These are phyloP conservation scores for Prunus fruticosa DNA, from an alignment of 306 rosid genomes.

Conservation along the genomic window DNA sequence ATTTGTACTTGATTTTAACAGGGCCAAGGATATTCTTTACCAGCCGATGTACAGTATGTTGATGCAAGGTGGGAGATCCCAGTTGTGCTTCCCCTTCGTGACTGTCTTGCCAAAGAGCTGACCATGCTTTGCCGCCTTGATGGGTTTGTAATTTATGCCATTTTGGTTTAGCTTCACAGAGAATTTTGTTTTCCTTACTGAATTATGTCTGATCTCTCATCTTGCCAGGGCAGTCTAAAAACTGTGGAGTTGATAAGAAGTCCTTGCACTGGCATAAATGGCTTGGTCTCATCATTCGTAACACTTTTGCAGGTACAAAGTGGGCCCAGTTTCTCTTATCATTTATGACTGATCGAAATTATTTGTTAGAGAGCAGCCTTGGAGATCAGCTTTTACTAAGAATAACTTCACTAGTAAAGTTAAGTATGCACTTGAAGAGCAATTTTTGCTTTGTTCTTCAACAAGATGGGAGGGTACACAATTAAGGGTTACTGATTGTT, in stretches of 20 bases:
- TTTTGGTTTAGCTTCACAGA: not conserved
- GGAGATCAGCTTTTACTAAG: slow-evolving; percentile 1
- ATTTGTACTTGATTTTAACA: slow-evolving; percentile 29
- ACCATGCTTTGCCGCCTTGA: slow-evolving; percentile 75
- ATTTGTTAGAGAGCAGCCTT: not conserved
- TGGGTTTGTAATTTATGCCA: slow-evolving; percentile 57
- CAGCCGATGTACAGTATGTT: slow-evolving; percentile 91
- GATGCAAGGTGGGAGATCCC: slow-evolving; percentile 89
- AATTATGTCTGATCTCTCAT: slow-evolving; percentile 33
- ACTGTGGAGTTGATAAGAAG: slow-evolving; percentile 45
- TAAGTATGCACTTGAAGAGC: slow-evolving; percentile 1
- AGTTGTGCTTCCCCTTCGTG: slow-evolving; percentile 84
- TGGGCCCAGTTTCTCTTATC: slow-evolving; percentile 1
- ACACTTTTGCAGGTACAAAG: slow-evolving; percentile 68
- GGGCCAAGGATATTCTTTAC: slow-evolving; percentile 93
- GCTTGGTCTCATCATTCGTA: slow-evolving; percentile 84
- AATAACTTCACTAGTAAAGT: not conserved
- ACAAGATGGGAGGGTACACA: not conserved
- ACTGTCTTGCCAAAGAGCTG: slow-evolving; percentile 79
- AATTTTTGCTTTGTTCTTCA: not conserved
- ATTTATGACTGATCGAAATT: slow-evolving; percentile 5
- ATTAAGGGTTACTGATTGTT: slow-evolving; percentile 7
- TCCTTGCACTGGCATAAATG: slow-evolving; percentile 60
- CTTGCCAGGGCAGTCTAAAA: slow-evolving; percentile 94
- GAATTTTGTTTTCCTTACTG: slow-evolving; percentile 12